These are phyloP conservation scores for Cydonia oblonga DNA, from an alignment of 331 rosid species.

Conservation along the genomic window DNA sequence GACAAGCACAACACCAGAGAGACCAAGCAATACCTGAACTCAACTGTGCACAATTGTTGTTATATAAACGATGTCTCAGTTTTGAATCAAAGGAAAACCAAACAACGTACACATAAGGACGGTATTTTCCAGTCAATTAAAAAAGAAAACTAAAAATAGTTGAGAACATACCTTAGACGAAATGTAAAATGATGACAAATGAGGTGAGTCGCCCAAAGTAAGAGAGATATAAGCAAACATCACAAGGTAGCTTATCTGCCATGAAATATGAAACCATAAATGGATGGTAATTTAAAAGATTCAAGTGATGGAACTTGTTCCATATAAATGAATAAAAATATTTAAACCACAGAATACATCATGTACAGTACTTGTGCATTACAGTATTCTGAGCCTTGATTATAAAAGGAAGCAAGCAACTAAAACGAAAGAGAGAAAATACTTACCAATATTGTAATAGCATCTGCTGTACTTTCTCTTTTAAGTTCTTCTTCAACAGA, in stretches of 20 bases:
- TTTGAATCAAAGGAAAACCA: background rate
- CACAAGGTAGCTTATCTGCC: slow-evolving; percentile 97
- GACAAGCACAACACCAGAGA: slow-evolving; percentile 84
- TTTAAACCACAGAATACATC: background rate
- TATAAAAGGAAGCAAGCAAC: background rate
- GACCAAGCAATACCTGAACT: slow-evolving; percentile 84
- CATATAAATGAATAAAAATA: background rate
- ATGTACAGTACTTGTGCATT: background rate
- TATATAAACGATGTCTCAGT: background rate
- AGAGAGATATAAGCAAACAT: slow-evolving; percentile 97
- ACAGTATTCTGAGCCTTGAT: background rate
- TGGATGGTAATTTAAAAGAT: background rate
- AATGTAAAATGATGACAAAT: slow-evolving; percentile 54
- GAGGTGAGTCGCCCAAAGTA: slow-evolving; percentile 84
- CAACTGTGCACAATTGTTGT: slow-evolving; percentile 10
- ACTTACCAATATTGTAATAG: slow-evolving; percentile 78
- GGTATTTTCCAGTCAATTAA: background rate
- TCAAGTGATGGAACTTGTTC: background rate
- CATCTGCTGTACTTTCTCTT: slow-evolving; percentile 95
- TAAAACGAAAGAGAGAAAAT: slow-evolving; percentile 4
- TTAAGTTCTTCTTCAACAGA: slow-evolving; percentile 92
- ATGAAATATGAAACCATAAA: slow-evolving; percentile 8
- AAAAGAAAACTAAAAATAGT: background rate
- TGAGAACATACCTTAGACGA: slow-evolving; percentile 71
- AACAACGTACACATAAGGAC: background rate